Base-by-base conservation (phyloP, 2,329 filamentous ascomycete genomes). In the Neurospora sp. region DNA sequence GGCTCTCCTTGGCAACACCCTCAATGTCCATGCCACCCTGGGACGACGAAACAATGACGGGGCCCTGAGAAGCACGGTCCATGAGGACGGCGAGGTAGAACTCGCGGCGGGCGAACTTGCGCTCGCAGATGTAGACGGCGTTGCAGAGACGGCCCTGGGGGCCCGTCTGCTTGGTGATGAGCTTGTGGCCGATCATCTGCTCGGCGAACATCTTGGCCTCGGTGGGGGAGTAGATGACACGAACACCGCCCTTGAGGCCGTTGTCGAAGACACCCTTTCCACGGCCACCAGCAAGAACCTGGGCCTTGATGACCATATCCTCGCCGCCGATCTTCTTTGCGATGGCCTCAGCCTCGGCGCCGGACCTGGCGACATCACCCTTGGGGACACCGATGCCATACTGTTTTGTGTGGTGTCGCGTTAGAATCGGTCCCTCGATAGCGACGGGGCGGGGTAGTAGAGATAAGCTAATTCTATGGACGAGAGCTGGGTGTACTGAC, bases 1-100 rank as follows among this genome's bases (percentile, higher is more conserved):
- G 96, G 84, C 88, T 93, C 86, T 99, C 96, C 89, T 98, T 99
- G 80, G 96, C 96, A 76, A 99, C 96, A 68, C 91, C 89, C 88
- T 99, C 96, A 78, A 99, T 99, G 82, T 99, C 96, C 93, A 99
- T 97, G 81, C 96, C 96, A 82, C 96, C 96, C 84, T 99, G 96
- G 71, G 94, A 97, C 72, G 95, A 98, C 76, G 96, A 95, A 72
- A 99, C 94, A 77, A 99, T 97, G 80, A 98, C 93, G 76, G 96
- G 96, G 74, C 88, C 87, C 85, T 98, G 96, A 68, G 91, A 90
- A 76, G 87, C 89, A 79, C 96, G 93, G 86, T 99, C 96, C 96
- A 99, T 98, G 78, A 99, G 90, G 78, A 99, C 91, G 78, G 96
- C 96, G 71, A 99, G 90, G 87, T 99, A 99, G 86, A 99, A 99